Evolutionary conservation across 2,329 filamentous ascomycete species (phyloP), one percentile per base, ranked within the genome.

Genomic region (Fusarium guadeloupense): DNA sequence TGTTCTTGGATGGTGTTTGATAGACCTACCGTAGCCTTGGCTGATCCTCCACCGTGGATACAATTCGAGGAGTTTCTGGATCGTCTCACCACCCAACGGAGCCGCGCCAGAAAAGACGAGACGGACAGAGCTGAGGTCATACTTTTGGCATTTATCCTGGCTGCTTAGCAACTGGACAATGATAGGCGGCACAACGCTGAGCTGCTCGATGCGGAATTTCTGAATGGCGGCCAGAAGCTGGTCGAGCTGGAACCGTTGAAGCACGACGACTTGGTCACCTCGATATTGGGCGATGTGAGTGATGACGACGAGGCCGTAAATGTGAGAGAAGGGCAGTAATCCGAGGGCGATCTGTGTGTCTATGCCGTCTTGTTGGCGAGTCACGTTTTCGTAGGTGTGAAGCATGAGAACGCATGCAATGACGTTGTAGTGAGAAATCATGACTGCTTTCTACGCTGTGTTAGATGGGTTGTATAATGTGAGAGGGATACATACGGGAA

Each of bases 401-500:
- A 62, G 44, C 72, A 93, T 90, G 26, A 92, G 68, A 0, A 86
- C 83, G 68, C 93, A 93, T 42, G 90, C 85, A 41, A 94, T 93
- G 35, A 93, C 88, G 65, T 94, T 94, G 31, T 79, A 78, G 71
- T 94, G 91, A 5, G 90, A 90, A 55, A 94, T 90, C 89, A 91
- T 93, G 38, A 93, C 91, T 28, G 90, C 91, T 88, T 93, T 92
- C 85, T 90, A 53, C 4, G 2, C 6, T 40, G 2, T 23, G 30
- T 54, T 26, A 62, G 45, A 20, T 3, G 19, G 2, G 0, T 6
- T 6, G 0, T 1, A 3, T 0, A 4, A 16, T 9, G 10, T 4
- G 6, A 0, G 1, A 1, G 9, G 16, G 1, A 20, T 5, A 25
- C 26, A 54, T 79, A 90, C 88, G 12, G 91, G 91, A 30, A 93